Evolutionary conservation across 2,329 filamentous ascomycete genomes (phyloP), one percentile per base, ranked within the genome.

Genomic region (Stagonosporopsis tanaceti): DNA sequence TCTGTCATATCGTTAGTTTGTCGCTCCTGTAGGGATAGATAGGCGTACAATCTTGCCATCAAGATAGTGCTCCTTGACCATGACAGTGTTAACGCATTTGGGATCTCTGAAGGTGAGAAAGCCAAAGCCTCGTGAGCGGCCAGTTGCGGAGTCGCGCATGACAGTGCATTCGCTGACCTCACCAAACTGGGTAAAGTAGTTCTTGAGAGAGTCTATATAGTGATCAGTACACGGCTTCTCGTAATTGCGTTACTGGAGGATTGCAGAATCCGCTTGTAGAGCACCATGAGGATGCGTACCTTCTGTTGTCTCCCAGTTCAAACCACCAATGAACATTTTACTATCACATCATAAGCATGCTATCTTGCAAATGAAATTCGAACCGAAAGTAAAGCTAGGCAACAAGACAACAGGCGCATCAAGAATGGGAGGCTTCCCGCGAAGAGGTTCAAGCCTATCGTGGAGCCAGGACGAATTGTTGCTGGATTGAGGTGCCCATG

Each of bases 301-400:
- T 81, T 98, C 94, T 53, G 95, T 98, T 15, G 95, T 99, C 79
- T 99, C 95, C 95, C 95, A 99, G 76, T 99, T 99, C 53, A 99
- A 81, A 38, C 95, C 95, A 70, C 95, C 95, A 78, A 99, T 99
- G 71, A 99, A 99, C 95, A 99, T 99, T 82, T 99, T 99, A 72
- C 95, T 99, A 48, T 22, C 30, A 50, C 27, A 17, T 50, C 48
- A 63, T 73, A 55, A 72, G 70, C 51, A 60, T 47, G n/a, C 8
- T 50, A 22, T 22, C 42, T 12, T 24, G 9, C 15, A 22, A 1
- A 27, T 34, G 9, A 37, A 14, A 17, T 4, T 32, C 27, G 35
- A n/a, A 34, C 9, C 9, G 9, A 34, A 7, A 24, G 50, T n/a
- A 27, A 11, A 25, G 11, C 38, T 3, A 41, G 40, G 2, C n/a